Evolutionary conservation across 164 flowering plant genomes (phyloP), one percentile per base, ranked within the genome.

Genomic region (Houttuynia cordata): DNA sequence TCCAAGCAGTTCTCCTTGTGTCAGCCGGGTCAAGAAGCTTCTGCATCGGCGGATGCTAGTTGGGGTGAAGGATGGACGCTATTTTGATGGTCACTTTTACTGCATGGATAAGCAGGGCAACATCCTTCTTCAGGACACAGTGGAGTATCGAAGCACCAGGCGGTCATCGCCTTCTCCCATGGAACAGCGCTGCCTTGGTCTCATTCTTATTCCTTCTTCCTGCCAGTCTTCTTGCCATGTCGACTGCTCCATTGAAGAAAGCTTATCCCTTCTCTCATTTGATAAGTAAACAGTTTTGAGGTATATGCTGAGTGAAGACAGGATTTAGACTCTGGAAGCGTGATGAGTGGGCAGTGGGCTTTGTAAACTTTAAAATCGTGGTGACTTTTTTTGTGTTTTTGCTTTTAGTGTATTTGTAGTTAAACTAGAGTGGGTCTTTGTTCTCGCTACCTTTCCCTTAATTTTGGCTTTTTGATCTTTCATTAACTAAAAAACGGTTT

Each of bases 91-190:
- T 25, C 68, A 47, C 30, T 92, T 92, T 70, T 84, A 92, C 63
- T 92, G 98, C 80, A 62, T 92, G 2, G 96, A 92, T 79, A 87
- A 92, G 73, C 98, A 92, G 79, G 96, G 98, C 3, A 92, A 92
- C 75, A 82, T 92, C 53, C 84, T 92, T 52, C 89, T 92, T 24
- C 96, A 92, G 73, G 98, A 92, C 66, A 78, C 98, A 8, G 77
- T 89, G 40, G 98, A 89, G 78, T 89, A 82, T 49, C 86, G 89
- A 3, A 85, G 83, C 75, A 79, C 81, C 4, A 69, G 86, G 17
- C 73, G 85, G 7, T 66, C 83, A 39, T 80, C 84, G 14, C 84
- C 86, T 67, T 85, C 93, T 24, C 86, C 95, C 8, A 84, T 81
- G 91, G 96, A 92, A 58, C 91, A 85, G 55, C 75, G 93, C 4